These are phyloP conservation scores for Annona cherimola DNA, from an alignment of 164 flowering plant genomes.

Conservation along the genomic window DNA sequence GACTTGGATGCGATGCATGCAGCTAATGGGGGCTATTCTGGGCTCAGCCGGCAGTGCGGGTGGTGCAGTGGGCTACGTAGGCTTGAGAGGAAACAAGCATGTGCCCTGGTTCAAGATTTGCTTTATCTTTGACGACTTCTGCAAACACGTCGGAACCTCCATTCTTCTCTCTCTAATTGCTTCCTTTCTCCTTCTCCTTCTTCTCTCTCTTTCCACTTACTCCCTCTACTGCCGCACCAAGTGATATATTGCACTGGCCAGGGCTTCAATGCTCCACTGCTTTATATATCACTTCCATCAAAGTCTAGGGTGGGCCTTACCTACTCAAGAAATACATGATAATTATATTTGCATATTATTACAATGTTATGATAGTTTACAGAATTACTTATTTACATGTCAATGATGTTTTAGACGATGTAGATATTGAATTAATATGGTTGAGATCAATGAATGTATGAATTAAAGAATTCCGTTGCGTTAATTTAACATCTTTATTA, in stretches of 20 bases:
- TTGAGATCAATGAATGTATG: too few species aligned
- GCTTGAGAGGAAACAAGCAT: slow-evolving; percentile 23
- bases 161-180: slow-evolving; percentile 11
- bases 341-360: too few species aligned
- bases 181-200: slow-evolving; percentile 9
- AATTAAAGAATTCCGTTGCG: too few species aligned
- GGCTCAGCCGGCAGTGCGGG: slow-evolving; percentile 54
- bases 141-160: slow-evolving; percentile 10
- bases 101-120: slow-evolving; percentile 16
- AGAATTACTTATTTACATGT: too few species aligned
- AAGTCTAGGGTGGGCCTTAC: too few species aligned
- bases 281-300: too few species aligned
- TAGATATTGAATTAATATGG: too few species aligned
- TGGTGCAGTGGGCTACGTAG: slow-evolving; percentile 46
- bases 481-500: too few species aligned
- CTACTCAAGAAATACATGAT: too few species aligned
- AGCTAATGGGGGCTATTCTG: slow-evolving; percentile 21
- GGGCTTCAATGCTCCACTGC: too few species aligned
- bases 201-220: slow-evolving; percentile 7
- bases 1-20: background rate
- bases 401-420: too few species aligned
- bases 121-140: slow-evolving; percentile 10
- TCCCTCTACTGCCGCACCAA: slow-evolving; percentile 16
- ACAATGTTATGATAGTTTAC: too few species aligned
- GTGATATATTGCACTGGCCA: background rate